Evolutionary conservation across 495 filamentous ascomycete species (phyloP).

Genomic region (Clavariopsis aquatica): DNA sequence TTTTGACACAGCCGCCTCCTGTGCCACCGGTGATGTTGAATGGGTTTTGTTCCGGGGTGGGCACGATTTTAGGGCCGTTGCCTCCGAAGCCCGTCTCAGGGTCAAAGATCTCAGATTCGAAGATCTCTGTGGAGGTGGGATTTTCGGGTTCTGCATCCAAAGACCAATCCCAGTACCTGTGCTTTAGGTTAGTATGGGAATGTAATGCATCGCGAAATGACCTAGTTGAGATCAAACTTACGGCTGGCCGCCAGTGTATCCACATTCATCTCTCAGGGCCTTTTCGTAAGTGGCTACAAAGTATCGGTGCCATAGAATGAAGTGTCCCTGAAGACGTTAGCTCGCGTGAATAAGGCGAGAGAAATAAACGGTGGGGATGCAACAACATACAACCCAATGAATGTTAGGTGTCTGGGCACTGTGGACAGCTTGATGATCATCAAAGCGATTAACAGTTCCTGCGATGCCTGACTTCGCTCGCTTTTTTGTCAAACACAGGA

Average conservation of each 20-base stretch:
- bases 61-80: constrained; percentile 12
- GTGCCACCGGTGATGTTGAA: constrained; percentile 20
- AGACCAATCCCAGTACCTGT: constrained; percentile 27
- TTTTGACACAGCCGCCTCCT: constrained; percentile 23
- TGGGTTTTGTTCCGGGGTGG: constrained; percentile 13
- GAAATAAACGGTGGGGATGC: background rate
- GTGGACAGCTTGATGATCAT: constrained; percentile 28
- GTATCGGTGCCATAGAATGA: constrained; percentile 27
- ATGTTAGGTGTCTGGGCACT: constrained; percentile 19
- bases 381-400: constrained; percentile 20
- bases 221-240: no score
- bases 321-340: constrained; percentile 17
- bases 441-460: constrained; percentile 17
- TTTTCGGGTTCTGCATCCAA: constrained; percentile 11
- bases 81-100: constrained; percentile 16
- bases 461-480: constrained; percentile 7
- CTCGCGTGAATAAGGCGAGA: background rate
- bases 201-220: no score
- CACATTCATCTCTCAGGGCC: constrained; percentile 16
- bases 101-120: constrained; percentile 17
- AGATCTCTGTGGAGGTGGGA: constrained; percentile 7
- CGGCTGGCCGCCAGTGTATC: constrained; percentile 21
- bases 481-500: background rate
- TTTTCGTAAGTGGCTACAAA: constrained; percentile 26
- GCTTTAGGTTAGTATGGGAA: no score